Evolutionary conservation across 2,329 filamentous ascomycete genomes (phyloP).

Genomic region (Elsinoe necatrix): DNA sequence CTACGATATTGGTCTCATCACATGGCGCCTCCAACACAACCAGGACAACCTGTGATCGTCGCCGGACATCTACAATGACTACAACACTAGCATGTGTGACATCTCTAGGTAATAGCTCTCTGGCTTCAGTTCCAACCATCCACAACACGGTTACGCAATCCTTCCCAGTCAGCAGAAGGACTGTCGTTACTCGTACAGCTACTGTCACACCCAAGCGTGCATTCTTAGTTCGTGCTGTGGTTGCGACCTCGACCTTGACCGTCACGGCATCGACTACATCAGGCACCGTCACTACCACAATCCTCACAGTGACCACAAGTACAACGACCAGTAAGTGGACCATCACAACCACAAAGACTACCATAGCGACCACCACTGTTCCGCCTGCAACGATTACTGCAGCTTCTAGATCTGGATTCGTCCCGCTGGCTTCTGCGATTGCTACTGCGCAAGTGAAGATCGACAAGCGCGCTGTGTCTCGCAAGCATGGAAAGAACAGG

Average conservation of each 20-base stretch:
- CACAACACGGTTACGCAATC: slow-evolving; percentile 5
- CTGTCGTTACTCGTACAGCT: not conserved
- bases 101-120: not conserved
- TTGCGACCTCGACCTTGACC: not conserved
- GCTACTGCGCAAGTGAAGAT: not conserved
- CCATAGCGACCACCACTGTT: not conserved
- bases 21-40: not conserved
- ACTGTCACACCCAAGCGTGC: not conserved
- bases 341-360: not conserved
- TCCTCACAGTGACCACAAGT: not conserved
- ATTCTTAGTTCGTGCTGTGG: not conserved
- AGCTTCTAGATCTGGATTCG: not conserved
- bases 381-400: slow-evolving; percentile 4
- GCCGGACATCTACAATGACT: not conserved
- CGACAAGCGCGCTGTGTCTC: not conserved
- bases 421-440: slow-evolving; percentile 1
- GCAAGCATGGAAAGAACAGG: not conserved
- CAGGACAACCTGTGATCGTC: not conserved
- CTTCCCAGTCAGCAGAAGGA: slow-evolving; percentile 4
- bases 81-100: not conserved
- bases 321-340: not conserved
- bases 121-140: slow-evolving; percentile 2
- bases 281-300: not conserved
- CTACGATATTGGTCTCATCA: not conserved
- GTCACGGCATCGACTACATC: not conserved